Percentiles rank a stretch among this genome's conserved stretches.
These are phyloP conservation scores for Tephrocybe sp. DNA, from an alignment of 768 basidiomycete species.

Conservation along the genomic window DNA sequence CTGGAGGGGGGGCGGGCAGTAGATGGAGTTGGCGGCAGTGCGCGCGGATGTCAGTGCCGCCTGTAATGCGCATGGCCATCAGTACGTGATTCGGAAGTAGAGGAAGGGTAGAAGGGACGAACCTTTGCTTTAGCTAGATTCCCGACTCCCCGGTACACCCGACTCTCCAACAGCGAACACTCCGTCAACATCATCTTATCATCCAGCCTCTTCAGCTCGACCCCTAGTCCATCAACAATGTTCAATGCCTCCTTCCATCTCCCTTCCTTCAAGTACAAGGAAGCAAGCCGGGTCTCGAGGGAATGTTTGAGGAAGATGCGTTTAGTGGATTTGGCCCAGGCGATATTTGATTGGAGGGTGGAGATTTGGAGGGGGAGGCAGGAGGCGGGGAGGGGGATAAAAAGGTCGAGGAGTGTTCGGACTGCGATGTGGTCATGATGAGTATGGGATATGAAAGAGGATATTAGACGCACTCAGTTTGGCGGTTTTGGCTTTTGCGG, in stretches of 20 bases:
- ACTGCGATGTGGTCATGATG: slow-evolving; percentile 43
- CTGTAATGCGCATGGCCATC: slow-evolving; percentile 34
- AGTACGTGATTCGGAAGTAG: no score
- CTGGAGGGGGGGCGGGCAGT: slow-evolving; percentile 59
- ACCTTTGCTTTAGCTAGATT: slow-evolving; percentile 93
- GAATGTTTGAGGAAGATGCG: slow-evolving; percentile 95
- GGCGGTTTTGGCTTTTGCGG: slow-evolving; percentile 96
- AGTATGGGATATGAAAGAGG: neutral
- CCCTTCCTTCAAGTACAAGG: slow-evolving; percentile 76
- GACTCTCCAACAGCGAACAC: slow-evolving; percentile 90
- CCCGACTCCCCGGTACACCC: slow-evolving; percentile 86
- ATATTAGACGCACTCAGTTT: slow-evolving; percentile 71
- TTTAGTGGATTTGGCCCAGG: slow-evolving; percentile 90
- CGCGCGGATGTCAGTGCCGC: slow-evolving; percentile 87
- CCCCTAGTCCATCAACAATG: slow-evolving; percentile 84
- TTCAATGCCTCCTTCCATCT: slow-evolving; percentile 78
- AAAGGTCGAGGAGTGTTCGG: slow-evolving; percentile 91
- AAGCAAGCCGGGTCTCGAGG: slow-evolving; percentile 85
- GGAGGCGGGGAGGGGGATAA: slow-evolving; percentile 74
- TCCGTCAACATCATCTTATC: slow-evolving; percentile 99
- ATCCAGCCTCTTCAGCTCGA: slow-evolving; percentile 89
- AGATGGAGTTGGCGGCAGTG: slow-evolving; percentile 94
- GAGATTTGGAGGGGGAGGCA: slow-evolving; percentile 76
- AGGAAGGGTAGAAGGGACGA: slow-evolving; percentile 7
- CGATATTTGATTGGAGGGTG: slow-evolving; percentile 88